These are phyloP conservation scores for Phaffomyces antillensis DNA, from an alignment of 805 yeast species.

Conservation along the genomic window DNA sequence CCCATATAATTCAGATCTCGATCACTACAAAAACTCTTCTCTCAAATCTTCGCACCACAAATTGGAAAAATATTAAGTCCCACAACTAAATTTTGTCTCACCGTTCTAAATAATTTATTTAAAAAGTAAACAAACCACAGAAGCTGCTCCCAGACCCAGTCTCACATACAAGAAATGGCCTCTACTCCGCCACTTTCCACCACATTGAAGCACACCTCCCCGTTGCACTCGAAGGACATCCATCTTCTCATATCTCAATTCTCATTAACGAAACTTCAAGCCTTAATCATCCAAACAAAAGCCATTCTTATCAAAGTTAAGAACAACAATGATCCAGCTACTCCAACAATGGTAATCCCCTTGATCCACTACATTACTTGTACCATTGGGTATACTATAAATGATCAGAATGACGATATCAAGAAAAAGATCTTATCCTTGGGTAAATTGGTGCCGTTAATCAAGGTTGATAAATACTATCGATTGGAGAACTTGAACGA, in stretches of 20 bases:
- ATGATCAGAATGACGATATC: background rate
- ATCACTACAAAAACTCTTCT: no score
- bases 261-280: constrained; percentile 38
- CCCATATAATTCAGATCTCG: no score
- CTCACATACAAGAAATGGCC: background rate
- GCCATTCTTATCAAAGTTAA: constrained; percentile 12
- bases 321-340: background rate
- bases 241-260: constrained; percentile 50
- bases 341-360: constrained; percentile 7
- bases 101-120: no score
- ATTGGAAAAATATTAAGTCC: no score
- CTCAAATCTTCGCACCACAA: no score
- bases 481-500: constrained; percentile 18
- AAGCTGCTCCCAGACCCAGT: background rate
- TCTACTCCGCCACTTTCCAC: constrained; percentile 15
- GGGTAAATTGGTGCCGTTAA: constrained; percentile 1
- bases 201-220: constrained; percentile 22
- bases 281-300: constrained; percentile 28
- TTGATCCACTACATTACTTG: constrained; percentile 11
- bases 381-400: constrained; percentile 4
- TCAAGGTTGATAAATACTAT: constrained; percentile 10
- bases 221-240: constrained; percentile 42
- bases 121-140: background rate
- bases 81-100: no score
- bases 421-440: constrained; percentile 2